Percentiles rank a stretch among this genome's conserved stretches.
Conservation (phyloP, 148 eudicot species). For the Dianthus caryophyllus region DNA sequence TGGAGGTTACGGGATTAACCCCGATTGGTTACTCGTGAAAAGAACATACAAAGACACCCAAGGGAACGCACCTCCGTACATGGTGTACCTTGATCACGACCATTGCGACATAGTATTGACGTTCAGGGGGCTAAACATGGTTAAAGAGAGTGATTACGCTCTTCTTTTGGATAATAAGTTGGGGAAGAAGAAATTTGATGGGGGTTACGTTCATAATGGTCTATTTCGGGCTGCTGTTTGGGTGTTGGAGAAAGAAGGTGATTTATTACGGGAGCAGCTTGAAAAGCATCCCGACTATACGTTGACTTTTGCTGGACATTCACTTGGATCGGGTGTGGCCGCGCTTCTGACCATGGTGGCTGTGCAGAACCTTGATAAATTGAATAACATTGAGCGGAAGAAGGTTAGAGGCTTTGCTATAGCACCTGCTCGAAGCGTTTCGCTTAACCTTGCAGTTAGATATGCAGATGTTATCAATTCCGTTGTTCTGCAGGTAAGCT, state of each 20-base stretch:
- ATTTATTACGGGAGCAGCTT: constrained; percentile 52
- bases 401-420: constrained; percentile 87
- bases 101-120: constrained; percentile 84
- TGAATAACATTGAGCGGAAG: constrained; percentile 69
- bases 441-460: constrained; percentile 89
- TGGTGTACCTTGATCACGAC: constrained; percentile 72
- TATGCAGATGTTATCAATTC: constrained; percentile 97
- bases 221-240: constrained; percentile 68
- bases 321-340: constrained; percentile 96
- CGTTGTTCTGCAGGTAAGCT: constrained; percentile 82
- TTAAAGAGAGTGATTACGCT: constrained; percentile 79
- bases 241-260: constrained; percentile 70
- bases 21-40: constrained; percentile 45
- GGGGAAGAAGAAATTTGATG: constrained; percentile 83
- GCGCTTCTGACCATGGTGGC: constrained; percentile 72
- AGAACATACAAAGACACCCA: constrained; percentile 59
- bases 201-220: constrained; percentile 96
- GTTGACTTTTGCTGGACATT: constrained; percentile 79
- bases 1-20: constrained; percentile 73
- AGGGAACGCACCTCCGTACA: constrained; percentile 68
- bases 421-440: constrained; percentile 96
- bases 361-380: constrained; percentile 51
- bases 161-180: constrained; percentile 82
- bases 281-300: constrained; percentile 70
- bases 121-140: constrained; percentile 79